phyloP scores from a whole-genome alignment of 2,329 filamentous ascomycete genomes.

The Raffaelea deltoideospora region DNA sequence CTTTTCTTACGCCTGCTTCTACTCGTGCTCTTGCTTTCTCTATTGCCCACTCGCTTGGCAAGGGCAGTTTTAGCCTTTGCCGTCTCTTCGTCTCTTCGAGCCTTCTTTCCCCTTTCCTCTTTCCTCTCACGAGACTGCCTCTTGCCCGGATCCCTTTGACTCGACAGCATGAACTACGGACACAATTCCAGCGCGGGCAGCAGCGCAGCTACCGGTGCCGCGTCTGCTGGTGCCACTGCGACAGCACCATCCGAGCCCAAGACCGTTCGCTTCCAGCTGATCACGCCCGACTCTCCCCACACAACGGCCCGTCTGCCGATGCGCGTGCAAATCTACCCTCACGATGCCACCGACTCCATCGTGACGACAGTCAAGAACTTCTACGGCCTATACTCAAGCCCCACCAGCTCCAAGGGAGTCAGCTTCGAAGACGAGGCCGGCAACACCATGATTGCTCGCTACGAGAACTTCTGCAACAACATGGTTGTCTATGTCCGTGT shows the following conservation, averaged over 20 bases:
- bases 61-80: not conserved
- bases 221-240: slow-evolving; percentile 14
- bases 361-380: slow-evolving; percentile 98
- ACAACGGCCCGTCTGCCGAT: slow-evolving; percentile 65
- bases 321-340: slow-evolving; percentile 80
- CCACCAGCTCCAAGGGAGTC: slow-evolving; percentile 57
- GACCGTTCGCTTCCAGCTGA: slow-evolving; percentile 65
- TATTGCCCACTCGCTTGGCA: not conserved
- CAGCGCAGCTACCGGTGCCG: no score
- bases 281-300: slow-evolving; percentile 52
- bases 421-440: slow-evolving; percentile 88
- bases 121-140: no score
- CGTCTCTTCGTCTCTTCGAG: not conserved
- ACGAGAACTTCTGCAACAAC: slow-evolving; percentile 86
- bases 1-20: no score
- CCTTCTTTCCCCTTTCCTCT: not conserved
- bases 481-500: slow-evolving; percentile 91
- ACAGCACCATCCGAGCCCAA: slow-evolving; percentile 36
- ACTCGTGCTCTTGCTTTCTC: not conserved
- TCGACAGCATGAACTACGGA: slow-evolving; percentile 10
- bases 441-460: slow-evolving; percentile 83
- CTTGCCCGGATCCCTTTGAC: no score
- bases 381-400: slow-evolving; percentile 80
- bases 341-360: slow-evolving; percentile 95
- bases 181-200: slow-evolving; percentile 1